phyloP scores from a whole-genome alignment of 2,329 filamentous ascomycete genomes.

The Claviceps pusilla region DNA sequence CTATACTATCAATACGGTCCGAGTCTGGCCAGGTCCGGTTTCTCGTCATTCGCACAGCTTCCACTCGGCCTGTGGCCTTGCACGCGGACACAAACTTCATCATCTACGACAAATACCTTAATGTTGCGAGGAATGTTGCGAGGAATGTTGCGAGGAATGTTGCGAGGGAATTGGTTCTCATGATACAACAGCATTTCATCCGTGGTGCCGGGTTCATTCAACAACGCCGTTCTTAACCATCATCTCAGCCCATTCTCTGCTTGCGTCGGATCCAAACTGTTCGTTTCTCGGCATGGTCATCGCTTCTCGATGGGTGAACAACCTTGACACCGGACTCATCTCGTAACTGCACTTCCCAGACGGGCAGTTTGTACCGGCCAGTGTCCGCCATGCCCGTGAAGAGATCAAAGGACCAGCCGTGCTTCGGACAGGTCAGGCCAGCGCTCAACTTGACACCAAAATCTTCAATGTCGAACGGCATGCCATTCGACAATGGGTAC shows the following conservation, averaged over 20 bases:
- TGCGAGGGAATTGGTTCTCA: too few relatives aligned
- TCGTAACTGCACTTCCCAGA: constrained; percentile 50
- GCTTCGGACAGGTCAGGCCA: constrained; percentile 52
- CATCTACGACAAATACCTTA: too few relatives aligned
- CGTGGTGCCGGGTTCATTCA: background rate
- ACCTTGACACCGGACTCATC: constrained; percentile 1
- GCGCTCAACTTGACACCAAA: constrained; percentile 50
- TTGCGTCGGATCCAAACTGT: constrained; percentile 31
- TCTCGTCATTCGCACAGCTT: too few relatives aligned
- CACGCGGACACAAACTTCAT: too few relatives aligned
- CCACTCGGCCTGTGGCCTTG: too few relatives aligned
- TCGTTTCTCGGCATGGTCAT: constrained; percentile 8
- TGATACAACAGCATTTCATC: background rate
- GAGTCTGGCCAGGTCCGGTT: too few relatives aligned
- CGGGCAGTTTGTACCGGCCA: constrained; percentile 42
- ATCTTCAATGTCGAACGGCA: constrained; percentile 56
- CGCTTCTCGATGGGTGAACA: constrained; percentile 1
- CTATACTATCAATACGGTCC: too few relatives aligned
- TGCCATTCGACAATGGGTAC: constrained; percentile 48
- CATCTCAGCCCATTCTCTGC: constrained; percentile 19
- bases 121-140: too few relatives aligned
- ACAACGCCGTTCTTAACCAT: background rate
- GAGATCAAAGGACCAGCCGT: constrained; percentile 58
- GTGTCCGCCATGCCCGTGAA: constrained; percentile 47
- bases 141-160: too few relatives aligned